phyloP scores from a whole-genome alignment of 139 green algal species.

The Haematococcus lacustris region DNA sequence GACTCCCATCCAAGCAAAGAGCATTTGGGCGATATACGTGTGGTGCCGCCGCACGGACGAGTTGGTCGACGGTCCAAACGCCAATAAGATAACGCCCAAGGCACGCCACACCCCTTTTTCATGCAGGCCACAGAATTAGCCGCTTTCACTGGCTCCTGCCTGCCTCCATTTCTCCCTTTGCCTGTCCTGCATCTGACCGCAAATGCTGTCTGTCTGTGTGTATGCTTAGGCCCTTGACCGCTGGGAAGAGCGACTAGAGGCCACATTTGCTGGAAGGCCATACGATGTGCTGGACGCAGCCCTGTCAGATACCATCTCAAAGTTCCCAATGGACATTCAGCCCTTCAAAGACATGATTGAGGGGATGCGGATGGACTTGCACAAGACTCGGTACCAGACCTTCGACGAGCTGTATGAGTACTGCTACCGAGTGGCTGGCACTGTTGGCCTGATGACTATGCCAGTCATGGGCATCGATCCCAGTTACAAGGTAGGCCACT shows the following conservation, averaged over 20 bases:
- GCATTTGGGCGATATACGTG: conserved; percentile 97
- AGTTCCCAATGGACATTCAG: conserved; percentile 94
- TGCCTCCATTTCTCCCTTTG: too few species aligned
- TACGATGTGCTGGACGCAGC: conserved; percentile 95
- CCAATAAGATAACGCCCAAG: conserved; percentile 86
- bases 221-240: conserved; percentile 89
- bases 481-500: conserved; percentile 64
- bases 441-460: conserved; percentile 92
- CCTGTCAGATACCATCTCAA: conserved; percentile 83
- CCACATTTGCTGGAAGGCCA: conserved; percentile 83
- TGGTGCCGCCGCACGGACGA: conserved; percentile 98
- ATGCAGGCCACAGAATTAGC: too few species aligned
- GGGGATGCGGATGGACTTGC: conserved; percentile 98
- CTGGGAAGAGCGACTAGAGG: conserved; percentile 94
- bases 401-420: conserved; percentile 99
- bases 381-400: conserved; percentile 87
- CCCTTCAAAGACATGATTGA: conserved; percentile 97
- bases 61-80: conserved; percentile 97
- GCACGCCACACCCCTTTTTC: too few species aligned
- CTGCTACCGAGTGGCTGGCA: conserved; percentile 96
- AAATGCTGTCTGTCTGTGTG: too few species aligned
- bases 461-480: conserved; percentile 96
- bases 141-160: too few species aligned
- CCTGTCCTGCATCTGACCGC: too few species aligned
- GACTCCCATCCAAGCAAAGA: conserved; percentile 86